These are phyloP conservation scores for Geotrichum candidum DNA, from an alignment of 1,139 yeast genomes.

Conservation along the genomic window DNA sequence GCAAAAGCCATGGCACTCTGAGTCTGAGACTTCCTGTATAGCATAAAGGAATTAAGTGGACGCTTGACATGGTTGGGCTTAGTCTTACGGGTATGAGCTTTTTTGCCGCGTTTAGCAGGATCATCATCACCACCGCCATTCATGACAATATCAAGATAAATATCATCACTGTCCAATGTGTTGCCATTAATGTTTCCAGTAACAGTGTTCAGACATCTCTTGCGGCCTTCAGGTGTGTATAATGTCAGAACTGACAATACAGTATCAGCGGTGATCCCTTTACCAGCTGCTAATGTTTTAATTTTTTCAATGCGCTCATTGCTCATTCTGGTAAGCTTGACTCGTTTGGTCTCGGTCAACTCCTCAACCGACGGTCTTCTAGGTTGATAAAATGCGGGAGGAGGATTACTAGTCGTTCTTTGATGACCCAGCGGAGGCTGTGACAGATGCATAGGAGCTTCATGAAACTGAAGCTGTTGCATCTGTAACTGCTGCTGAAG, in stretches of 20 bases:
- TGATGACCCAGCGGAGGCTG: conserved; percentile 5
- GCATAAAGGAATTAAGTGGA: conserved; percentile 48
- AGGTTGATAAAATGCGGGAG: conserved; percentile 1
- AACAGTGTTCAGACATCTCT: conserved; percentile 5
- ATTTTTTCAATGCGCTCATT: conserved; percentile 27
- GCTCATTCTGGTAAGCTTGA: conserved; percentile 31
- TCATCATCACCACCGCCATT: conserved; percentile 26
- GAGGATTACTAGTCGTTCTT: background rate
- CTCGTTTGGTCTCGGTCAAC: conserved; percentile 21
- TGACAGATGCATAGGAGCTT: conserved; percentile 1
- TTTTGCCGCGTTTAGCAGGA: conserved; percentile 7
- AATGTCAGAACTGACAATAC: conserved; percentile 32
- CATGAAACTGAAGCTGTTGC: conserved; percentile 3
- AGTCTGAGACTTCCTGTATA: conserved; percentile 44
- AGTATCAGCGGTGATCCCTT: conserved; percentile 31
- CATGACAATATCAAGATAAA: conserved; percentile 29
- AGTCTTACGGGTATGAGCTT: conserved; percentile 22
- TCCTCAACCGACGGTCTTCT: conserved; percentile 12
- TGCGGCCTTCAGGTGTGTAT: conserved; percentile 21
- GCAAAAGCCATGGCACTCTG: conserved; percentile 40
- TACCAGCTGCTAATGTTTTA: conserved; percentile 27
- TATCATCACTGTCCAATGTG: conserved; percentile 26
- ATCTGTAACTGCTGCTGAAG: conserved; percentile 2
- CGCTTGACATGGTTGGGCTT: conserved; percentile 38
- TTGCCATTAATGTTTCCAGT: background rate